Evolutionary conservation across 2,329 filamentous ascomycete genomes (phyloP), one percentile per base, ranked within the genome.

Genomic region (Penicillium sp.): DNA sequence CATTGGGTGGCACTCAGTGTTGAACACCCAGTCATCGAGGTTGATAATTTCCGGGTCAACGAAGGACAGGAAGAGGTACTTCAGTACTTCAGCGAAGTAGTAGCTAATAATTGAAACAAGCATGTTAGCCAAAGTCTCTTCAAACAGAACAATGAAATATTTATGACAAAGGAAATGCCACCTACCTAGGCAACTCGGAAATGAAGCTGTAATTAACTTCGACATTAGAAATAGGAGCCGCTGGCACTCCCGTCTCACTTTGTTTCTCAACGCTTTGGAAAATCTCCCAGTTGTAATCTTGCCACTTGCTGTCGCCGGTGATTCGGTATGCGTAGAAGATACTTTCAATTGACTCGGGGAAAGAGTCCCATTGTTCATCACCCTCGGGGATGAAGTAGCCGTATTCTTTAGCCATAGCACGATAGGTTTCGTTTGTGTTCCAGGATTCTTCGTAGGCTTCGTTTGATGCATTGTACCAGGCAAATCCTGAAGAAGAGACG

Each of bases 31-130:
- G 52, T 87, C 83, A 68, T 88, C 84, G 62, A 88, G 69, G 64
- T 79, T 84, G 16, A 85, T 72, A 24, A 84, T 68, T 56, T 80
- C 75, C 58, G 82, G 83, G 42, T 85, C 82, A 30, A 77, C 77
- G 65, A 86, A 87, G 8, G 85, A 77, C 56, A 88, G 71, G 60
- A 83, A 87, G 62, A 86, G 86, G 68, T 87, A 87, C 68, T 87
- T 87, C 52, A 87, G 71, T 61, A 84, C 87, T 72, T 87, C 84
- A 1, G 83, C 83, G 20, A 62, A 64, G 35, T 62, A 64, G 28
- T 62, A 64, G 54, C 59, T 62, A 30, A 3, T 49, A 16, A 12
- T 1, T n/a, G n/a, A 35, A 46, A 38, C n/a, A 21, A 23, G 3
- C 47, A 5, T 26, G 16, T 51, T 45, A 45, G 45, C 21, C 0